Percentiles rank a stretch among this genome's conserved stretches.
These are phyloP conservation scores for Neofusicoccum laricinum DNA, from an alignment of 2,329 filamentous ascomycete genomes.

Conservation along the genomic window DNA sequence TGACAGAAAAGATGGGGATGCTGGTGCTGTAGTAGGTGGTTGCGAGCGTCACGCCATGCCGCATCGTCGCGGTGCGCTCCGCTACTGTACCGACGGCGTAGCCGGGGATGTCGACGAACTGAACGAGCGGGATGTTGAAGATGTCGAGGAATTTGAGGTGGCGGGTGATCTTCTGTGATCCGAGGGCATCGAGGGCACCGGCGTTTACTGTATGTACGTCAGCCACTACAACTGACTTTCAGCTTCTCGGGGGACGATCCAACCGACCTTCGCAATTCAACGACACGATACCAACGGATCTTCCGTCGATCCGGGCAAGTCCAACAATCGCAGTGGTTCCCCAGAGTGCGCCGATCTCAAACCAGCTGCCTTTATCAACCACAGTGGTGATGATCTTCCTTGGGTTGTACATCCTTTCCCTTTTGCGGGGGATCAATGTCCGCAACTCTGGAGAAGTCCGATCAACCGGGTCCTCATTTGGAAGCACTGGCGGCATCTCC, in stretches of 20 bases:
- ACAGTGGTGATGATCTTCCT: slow-evolving; percentile 56
- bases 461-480: slow-evolving; percentile 47
- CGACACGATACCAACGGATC: slow-evolving; percentile 58
- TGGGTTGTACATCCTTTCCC: slow-evolving; percentile 60
- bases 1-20: slow-evolving; percentile 61
- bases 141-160: slow-evolving; percentile 63
- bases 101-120: slow-evolving; percentile 61
- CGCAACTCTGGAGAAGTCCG: slow-evolving; percentile 50
- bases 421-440: slow-evolving; percentile 56
- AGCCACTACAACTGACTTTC: neutral
- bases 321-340: slow-evolving; percentile 61
- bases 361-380: slow-evolving; percentile 57
- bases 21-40: slow-evolving; percentile 63
- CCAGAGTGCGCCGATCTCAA: slow-evolving; percentile 64
- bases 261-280: slow-evolving; percentile 54
- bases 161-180: slow-evolving; percentile 59
- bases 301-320: slow-evolving; percentile 56
- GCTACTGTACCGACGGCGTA: slow-evolving; percentile 64
- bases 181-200: slow-evolving; percentile 59
- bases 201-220: slow-evolving; percentile 44
- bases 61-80: slow-evolving; percentile 63
- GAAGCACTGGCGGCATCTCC: slow-evolving; percentile 51
- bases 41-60: slow-evolving; percentile 60
- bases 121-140: slow-evolving; percentile 62
- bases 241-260: too few species aligned